Base-by-base conservation (phyloP, 1,284 basidiomycete genomes). In the Moniliophthora roreri region DNA sequence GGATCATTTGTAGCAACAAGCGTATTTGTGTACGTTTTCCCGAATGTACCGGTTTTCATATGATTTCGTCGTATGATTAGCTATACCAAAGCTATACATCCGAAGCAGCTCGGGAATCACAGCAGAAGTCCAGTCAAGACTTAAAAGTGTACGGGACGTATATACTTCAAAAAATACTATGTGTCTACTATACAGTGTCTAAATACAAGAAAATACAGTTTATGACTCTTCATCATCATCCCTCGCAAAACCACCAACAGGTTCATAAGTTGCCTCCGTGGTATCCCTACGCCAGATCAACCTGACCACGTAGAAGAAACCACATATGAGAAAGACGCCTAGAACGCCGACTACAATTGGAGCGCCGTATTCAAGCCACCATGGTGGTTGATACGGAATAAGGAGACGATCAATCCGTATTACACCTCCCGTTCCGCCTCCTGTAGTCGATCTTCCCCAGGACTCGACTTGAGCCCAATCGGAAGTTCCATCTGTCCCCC, bases 371-470 rank as follows among this genome's bases (percentile, higher is more conserved):
- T 81, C 75, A 49, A 80, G 70, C 80, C 86, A 91, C 90, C 89
- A 92, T 13, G 85, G 78, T 0, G 96, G 93, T 57, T 87, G 74
- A 67, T 95, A 99, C 16, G 96, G 96, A 35, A 85, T 64, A 39
- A 98, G 73, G 8, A 98, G 78, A 21, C 80, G 76, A 72, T 98
- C 92, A 58, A 99, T 88, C 68, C 89, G 81, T 53, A 98, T 80
- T 23, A 98, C 92, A 3, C 97, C 96, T 1, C 95, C 94, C 6
- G 74, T 76, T 46, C 84, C 83, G 20, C 76, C 75, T 10, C 79
- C 80, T 3, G 80, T 82, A 28, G 89, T 93, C 10, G 91, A 87
- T 45, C 93, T 80, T 9, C 96, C 96, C 80, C 90, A 94, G 2
- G 78, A 76, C 11, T 90, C 66, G 1, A 98, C 83, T 21, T 78